Evolutionary conservation across 208 protist species (phyloP).

Genomic region (Zelonia costaricensis): DNA sequence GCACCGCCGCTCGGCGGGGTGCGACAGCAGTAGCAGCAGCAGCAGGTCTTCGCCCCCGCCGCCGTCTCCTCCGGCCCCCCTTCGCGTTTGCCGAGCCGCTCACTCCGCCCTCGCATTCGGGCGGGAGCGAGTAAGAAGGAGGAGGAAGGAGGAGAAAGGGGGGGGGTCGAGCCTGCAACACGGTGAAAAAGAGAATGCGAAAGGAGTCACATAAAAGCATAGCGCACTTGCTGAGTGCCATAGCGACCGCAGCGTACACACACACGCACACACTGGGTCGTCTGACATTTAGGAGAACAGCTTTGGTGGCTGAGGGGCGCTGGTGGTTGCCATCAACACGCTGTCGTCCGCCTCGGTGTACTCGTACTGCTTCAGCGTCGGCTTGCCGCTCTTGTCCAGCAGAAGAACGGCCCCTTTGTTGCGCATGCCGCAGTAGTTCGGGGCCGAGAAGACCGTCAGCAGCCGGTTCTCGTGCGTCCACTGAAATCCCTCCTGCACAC

Average conservation of each 20-base stretch:
- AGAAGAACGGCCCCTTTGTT: conserved; percentile 98
- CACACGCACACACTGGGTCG: background rate
- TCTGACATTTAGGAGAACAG: conserved; percentile 26
- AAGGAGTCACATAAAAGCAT: background rate
- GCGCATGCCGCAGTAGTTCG: conserved; percentile 99
- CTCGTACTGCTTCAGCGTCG: conserved; percentile 72
- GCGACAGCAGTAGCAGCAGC: no score
- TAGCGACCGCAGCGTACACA: no score
- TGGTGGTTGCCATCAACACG: conserved; percentile 8
- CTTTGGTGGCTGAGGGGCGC: conserved; percentile 17
- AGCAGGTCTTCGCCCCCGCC: no score
- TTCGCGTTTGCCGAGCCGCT: no score
- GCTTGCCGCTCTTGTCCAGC: conserved; percentile 46
- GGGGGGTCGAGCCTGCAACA: no score
- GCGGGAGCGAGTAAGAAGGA: no score
- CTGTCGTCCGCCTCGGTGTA: conserved; percentile 17
- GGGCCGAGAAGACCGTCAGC: conserved; percentile 99
- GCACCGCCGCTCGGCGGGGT: no score
- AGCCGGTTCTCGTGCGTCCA: conserved; percentile 98
- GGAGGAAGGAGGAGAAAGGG: no score
- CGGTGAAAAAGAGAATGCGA: background rate
- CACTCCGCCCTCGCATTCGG: no score
- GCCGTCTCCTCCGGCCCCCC: no score
- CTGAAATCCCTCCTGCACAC: conserved; percentile 98
- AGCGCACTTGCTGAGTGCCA: no score